Conservation (phyloP, 495 filamentous ascomycete genomes). For the Penicillium manginii region DNA sequence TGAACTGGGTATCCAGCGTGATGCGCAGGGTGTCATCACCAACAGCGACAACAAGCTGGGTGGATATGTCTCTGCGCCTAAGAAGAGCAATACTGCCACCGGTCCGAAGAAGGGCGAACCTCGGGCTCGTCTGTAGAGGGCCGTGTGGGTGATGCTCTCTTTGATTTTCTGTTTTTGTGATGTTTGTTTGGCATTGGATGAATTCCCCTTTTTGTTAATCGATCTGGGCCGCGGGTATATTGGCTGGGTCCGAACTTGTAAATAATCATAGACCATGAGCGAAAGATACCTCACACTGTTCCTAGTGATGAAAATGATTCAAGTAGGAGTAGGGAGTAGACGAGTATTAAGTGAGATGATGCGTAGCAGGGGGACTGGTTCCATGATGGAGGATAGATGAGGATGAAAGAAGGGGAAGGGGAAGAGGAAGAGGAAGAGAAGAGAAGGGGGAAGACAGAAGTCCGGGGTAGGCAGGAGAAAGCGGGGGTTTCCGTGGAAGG, state of each 20-base stretch:
- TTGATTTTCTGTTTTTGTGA: slow-evolving; percentile 5
- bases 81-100: slow-evolving; percentile 56
- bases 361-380: neutral
- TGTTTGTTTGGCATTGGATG: slow-evolving; percentile 18
- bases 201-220: slow-evolving; percentile 30
- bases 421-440: slow-evolving; percentile 8
- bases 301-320: neutral
- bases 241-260: slow-evolving; percentile 18
- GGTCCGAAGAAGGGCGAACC: slow-evolving; percentile 37
- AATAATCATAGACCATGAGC: slow-evolving; percentile 36
- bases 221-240: slow-evolving; percentile 15
- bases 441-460: slow-evolving; percentile 9
- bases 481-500: slow-evolving; percentile 7
- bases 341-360: neutral
- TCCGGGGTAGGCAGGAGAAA: slow-evolving; percentile 19
- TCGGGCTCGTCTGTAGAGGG: slow-evolving; percentile 35
- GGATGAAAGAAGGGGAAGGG: neutral
- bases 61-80: slow-evolving; percentile 61
- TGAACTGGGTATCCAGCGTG: slow-evolving; percentile 61
- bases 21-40: slow-evolving; percentile 50
- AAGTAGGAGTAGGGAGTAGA: neutral
- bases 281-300: slow-evolving; percentile 19
- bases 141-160: neutral
- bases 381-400: neutral
- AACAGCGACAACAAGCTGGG: slow-evolving; percentile 58